Evolutionary conservation across 2,329 filamentous ascomycete species (phyloP).

Genomic region (Ophidiomyces ophidiicola): DNA sequence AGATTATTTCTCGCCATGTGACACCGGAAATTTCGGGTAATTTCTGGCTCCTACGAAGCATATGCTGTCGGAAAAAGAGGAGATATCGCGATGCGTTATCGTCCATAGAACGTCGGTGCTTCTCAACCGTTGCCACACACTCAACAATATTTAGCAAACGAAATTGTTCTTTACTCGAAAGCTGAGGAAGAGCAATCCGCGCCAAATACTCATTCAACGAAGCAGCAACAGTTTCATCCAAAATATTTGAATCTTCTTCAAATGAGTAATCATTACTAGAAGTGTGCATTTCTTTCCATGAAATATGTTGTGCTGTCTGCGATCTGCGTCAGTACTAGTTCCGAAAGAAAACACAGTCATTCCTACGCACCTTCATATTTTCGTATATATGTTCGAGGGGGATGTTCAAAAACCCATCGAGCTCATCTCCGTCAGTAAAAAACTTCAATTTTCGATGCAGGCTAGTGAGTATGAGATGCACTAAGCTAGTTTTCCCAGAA

Average conservation of each 20-base stretch:
- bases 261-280: slow-evolving; percentile 41
- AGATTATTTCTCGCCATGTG: slow-evolving; percentile 42
- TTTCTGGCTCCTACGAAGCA: slow-evolving; percentile 53
- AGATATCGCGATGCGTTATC: slow-evolving; percentile 80
- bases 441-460: slow-evolving; percentile 70
- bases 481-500: slow-evolving; percentile 59
- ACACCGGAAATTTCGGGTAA: slow-evolving; percentile 46
- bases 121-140: slow-evolving; percentile 71
- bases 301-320: slow-evolving; percentile 28
- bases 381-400: slow-evolving; percentile 38
- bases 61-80: slow-evolving; percentile 74
- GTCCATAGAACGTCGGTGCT: slow-evolving; percentile 77
- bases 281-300: slow-evolving; percentile 39
- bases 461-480: slow-evolving; percentile 59
- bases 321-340: background rate
- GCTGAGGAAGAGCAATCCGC: slow-evolving; percentile 59
- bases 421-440: slow-evolving; percentile 63
- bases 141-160: slow-evolving; percentile 73
- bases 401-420: slow-evolving; percentile 65
- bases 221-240: slow-evolving; percentile 59
- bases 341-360: background rate
- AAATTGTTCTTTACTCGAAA: slow-evolving; percentile 78
- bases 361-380: slow-evolving; percentile 32
- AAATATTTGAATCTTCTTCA: slow-evolving; percentile 47
- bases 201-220: slow-evolving; percentile 67